Evolutionary conservation across 2,329 filamentous ascomycete genomes (phyloP).

Genomic region (Apiospora rasikravindrae): DNA sequence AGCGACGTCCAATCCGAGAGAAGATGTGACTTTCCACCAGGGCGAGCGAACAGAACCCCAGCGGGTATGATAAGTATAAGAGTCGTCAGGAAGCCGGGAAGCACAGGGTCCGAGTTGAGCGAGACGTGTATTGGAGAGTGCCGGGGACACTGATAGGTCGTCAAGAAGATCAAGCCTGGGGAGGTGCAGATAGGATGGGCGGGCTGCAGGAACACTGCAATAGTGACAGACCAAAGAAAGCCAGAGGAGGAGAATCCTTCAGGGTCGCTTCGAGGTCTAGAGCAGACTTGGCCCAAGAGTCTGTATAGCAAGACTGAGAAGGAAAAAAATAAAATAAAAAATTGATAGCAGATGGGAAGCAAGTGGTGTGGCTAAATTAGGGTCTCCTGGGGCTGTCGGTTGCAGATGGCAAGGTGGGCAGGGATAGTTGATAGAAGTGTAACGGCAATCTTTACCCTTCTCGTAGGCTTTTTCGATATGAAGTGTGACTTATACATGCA

Average conservation of each 20-base stretch:
- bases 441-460: constrained; percentile 41
- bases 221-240: neutral
- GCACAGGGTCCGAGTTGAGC: neutral
- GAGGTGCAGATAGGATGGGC: constrained; percentile 15
- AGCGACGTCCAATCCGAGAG: neutral
- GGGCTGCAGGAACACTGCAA: constrained; percentile 20
- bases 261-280: constrained; percentile 2
- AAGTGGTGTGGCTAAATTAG: constrained; percentile 41
- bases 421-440: constrained; percentile 34
- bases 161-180: neutral
- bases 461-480: constrained; percentile 38
- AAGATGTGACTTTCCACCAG: neutral
- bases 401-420: constrained; percentile 37
- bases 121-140: neutral
- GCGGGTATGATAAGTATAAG: neutral
- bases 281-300: neutral
- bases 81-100: neutral
- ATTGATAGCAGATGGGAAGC: constrained; percentile 33
- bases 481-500: constrained; percentile 33
- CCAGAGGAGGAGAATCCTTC: constrained; percentile 19
- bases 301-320: constrained; percentile 17
- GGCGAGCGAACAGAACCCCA: neutral
- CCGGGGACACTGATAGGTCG: neutral
- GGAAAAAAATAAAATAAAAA: constrained; percentile 24
- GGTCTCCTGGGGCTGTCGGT: constrained; percentile 33